Evolutionary conservation across 2,329 filamentous ascomycete genomes (phyloP).

Genomic region (Colletotrichum sp.): DNA sequence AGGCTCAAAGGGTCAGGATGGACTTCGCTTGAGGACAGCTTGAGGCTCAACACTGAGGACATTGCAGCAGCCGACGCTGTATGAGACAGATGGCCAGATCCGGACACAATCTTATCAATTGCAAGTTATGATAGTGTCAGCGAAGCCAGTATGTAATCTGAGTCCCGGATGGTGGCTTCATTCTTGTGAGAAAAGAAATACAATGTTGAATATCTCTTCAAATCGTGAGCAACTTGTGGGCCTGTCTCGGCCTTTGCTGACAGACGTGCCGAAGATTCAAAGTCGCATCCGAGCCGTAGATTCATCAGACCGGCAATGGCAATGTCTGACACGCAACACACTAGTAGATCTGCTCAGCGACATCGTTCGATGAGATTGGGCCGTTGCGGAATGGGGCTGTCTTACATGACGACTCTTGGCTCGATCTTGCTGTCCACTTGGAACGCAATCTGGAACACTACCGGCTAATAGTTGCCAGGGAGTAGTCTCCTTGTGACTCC

Average conservation of each 20-base stretch:
- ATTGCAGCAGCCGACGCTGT: background rate
- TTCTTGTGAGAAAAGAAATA: too few species aligned
- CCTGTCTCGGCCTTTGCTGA: background rate
- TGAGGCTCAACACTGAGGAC: background rate
- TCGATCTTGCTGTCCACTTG: background rate
- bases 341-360: background rate
- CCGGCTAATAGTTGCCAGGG: background rate
- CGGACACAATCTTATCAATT: too few species aligned
- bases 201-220: background rate
- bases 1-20: constrained; percentile 21
- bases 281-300: background rate
- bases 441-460: background rate
- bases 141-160: too few species aligned
- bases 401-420: background rate
- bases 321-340: background rate
- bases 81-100: too few species aligned
- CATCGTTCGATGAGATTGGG: too few species aligned
- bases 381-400: background rate
- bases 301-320: background rate
- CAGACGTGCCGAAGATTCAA: background rate
- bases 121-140: too few species aligned
- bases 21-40: constrained; percentile 20
- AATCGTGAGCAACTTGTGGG: background rate
- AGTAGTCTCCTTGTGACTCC: background rate
- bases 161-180: too few species aligned